A percentile compares a stretch with the other conserved stretches of the same genome.
Evolutionary conservation across 352 stramenopile species (phyloP).

Genomic region (Nothophytophthora sp.): DNA sequence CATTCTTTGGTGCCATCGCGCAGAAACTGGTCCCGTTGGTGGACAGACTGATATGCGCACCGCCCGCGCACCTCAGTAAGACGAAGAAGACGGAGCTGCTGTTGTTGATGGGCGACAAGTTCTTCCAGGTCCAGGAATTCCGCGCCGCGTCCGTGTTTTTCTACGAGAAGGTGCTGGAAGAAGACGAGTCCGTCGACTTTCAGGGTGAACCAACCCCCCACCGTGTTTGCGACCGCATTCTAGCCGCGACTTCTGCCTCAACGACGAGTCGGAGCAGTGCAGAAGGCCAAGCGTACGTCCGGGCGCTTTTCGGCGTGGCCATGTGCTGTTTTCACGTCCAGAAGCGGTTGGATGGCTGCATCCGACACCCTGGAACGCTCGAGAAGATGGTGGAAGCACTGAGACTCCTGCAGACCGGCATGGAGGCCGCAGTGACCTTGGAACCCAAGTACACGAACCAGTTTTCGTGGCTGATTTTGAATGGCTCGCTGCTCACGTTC

Average conservation of each 20-base stretch:
- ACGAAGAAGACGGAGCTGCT: slow-evolving; percentile 45
- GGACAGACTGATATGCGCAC: slow-evolving; percentile 29
- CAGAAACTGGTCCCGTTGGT: slow-evolving; percentile 46
- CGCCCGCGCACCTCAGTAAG: slow-evolving; percentile 25
- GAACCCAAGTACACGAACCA: slow-evolving; percentile 29
- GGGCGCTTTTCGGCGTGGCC: slow-evolving; percentile 44
- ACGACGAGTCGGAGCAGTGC: background rate
- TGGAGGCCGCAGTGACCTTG: slow-evolving; percentile 40
- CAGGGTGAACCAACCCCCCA: background rate
- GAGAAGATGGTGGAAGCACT: slow-evolving; percentile 47
- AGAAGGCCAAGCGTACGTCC: slow-evolving; percentile 37
- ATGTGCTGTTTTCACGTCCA: slow-evolving; percentile 43
- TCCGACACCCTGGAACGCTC: slow-evolving; percentile 50
- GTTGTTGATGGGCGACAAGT: slow-evolving; percentile 49
- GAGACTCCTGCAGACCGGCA: slow-evolving; percentile 37
- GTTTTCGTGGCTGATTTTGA: slow-evolving; percentile 64
- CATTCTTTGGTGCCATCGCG: slow-evolving; percentile 39
- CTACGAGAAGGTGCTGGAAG: slow-evolving; percentile 38
- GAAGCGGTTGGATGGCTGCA: slow-evolving; percentile 29
- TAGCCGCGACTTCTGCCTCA: background rate
- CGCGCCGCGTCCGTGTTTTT: slow-evolving; percentile 48
- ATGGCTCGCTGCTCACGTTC: slow-evolving; percentile 64
- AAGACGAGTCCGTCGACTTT: slow-evolving; percentile 7
- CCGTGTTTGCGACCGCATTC: slow-evolving; percentile 10
- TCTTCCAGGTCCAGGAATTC: slow-evolving; percentile 48